Base-by-base conservation (phyloP, 2,329 filamentous ascomycete genomes). In the Neopestalotiopsis rosae region DNA sequence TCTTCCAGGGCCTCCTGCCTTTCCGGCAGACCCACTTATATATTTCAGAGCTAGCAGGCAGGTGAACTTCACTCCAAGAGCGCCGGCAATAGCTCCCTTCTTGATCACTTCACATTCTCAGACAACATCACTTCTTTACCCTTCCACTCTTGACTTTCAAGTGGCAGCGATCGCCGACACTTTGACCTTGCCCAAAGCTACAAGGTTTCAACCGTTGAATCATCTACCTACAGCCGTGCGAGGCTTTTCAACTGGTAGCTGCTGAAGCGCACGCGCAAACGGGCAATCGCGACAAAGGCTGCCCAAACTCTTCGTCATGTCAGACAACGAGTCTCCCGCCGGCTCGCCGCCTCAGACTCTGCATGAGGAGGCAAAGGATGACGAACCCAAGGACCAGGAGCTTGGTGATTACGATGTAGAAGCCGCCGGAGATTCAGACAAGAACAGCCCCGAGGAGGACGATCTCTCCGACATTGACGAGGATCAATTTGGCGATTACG, bases 401-500 rank as follows among this genome's bases (percentile, higher is more conserved):
- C 74, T 81, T 45, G 79, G 74, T 59, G 79, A 81, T n/a, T 81
- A 84, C 42, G 83, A 84, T 62, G 71, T 76, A 3, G 82, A 76
- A 13, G 81, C 79, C 5, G 82, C 80, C 5, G 82, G 80, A 66
- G 80, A 81, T 56, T 86, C 84, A 2, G 89, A 90, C 71, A 83
- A 83, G 66, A 87, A 90, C 13, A 89, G 87, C 0, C n/a, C 42
- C 10, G 62, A 65, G 17, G 59, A 61, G 20, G 88, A 90, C 72
- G 79, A 86, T 52, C 85, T 92, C 1, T 92, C 90, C 28, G 90
- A 92, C 76, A 88, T 92, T 71, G 90, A 92, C 74, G 90, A 91
- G 75, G 86, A 91, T 67, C 88, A 92, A 74, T 91, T 93, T 71
- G 89, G 89, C 71, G 89, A 92, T 71, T 92, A 92, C 79, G 90